These are phyloP conservation scores for Cercophora samala DNA, from an alignment of 495 filamentous ascomycete genomes.

Conservation along the genomic window DNA sequence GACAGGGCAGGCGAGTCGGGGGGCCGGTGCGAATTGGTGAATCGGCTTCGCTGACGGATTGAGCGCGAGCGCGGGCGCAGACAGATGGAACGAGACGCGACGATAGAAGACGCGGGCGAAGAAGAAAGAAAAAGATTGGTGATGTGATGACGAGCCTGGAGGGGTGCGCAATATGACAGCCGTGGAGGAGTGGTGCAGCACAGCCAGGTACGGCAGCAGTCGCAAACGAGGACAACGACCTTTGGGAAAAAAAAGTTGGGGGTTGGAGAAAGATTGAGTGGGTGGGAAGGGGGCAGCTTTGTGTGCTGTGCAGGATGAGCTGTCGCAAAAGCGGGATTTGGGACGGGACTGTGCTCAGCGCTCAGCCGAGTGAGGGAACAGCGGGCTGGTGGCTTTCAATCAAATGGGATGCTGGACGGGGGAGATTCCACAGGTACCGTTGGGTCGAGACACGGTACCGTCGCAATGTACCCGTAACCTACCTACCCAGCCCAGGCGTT, in stretches of 20 bases:
- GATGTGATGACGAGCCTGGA: conserved; percentile 41
- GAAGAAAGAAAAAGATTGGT: conserved; percentile 30
- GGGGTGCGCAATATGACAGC: conserved; percentile 31
- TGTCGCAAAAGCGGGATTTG: conserved; percentile 25
- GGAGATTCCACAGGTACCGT: conserved; percentile 13
- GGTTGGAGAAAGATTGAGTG: conserved; percentile 34
- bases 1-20: conserved; percentile 12
- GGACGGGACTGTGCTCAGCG: conserved; percentile 15
- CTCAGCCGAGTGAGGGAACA: conserved; percentile 7
- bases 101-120: conserved; percentile 11
- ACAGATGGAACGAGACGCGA: conserved; percentile 17
- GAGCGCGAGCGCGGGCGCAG: background rate
- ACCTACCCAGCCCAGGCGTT: conserved; percentile 10
- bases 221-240: conserved; percentile 23
- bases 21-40: conserved; percentile 12
- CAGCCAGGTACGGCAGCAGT: conserved; percentile 30
- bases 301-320: conserved; percentile 20
- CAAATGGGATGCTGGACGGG: conserved; percentile 26
- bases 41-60: background rate
- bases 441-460: conserved; percentile 5
- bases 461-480: conserved; percentile 12
- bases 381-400: conserved; percentile 15
- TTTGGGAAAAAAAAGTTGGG: conserved; percentile 33
- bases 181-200: conserved; percentile 22
- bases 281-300: conserved; percentile 28